Percentiles rank a stretch among this genome's conserved stretches.
These are phyloP conservation scores for Hanseniaspora guilliermondii DNA, from an alignment of 805 yeast species.

Conservation along the genomic window DNA sequence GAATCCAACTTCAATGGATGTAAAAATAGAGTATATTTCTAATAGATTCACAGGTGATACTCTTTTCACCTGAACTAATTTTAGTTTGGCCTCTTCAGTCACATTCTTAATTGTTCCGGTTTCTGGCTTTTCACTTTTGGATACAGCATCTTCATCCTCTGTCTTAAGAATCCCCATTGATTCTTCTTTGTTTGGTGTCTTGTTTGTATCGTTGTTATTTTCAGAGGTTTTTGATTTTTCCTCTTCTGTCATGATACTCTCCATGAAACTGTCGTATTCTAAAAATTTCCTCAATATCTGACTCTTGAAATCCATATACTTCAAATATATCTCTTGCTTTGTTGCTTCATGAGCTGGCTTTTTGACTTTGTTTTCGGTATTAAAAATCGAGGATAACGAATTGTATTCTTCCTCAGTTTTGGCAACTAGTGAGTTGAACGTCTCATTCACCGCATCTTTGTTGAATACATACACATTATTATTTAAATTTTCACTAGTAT, in stretches of 20 bases:
- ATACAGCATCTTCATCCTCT: neutral
- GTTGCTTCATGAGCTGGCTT: neutral
- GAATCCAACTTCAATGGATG: neutral
- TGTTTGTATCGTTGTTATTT: neutral
- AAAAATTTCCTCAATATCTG: neutral
- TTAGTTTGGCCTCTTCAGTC: neutral
- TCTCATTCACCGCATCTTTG: neutral
- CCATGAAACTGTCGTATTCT: constrained; percentile 9
- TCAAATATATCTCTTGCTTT: constrained; percentile 3
- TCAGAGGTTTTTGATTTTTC: neutral
- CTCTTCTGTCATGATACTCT: neutral
- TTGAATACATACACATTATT: neutral
- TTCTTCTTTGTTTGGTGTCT: neutral
- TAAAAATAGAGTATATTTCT: constrained; percentile 5
- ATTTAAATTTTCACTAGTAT: neutral
- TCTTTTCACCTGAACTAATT: constrained; percentile 3
- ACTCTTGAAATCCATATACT: constrained; percentile 1
- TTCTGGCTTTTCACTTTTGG: neutral
- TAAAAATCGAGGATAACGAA: neutral
- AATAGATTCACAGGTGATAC: constrained; percentile 1
- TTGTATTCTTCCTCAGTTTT: neutral
- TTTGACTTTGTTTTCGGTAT: neutral
- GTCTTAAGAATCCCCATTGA: neutral
- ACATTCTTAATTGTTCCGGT: constrained; percentile 2
- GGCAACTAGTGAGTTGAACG: neutral